phyloP scores from a whole-genome alignment of 2,329 filamentous ascomycete genomes.

The Parascedosporium putredinis region DNA sequence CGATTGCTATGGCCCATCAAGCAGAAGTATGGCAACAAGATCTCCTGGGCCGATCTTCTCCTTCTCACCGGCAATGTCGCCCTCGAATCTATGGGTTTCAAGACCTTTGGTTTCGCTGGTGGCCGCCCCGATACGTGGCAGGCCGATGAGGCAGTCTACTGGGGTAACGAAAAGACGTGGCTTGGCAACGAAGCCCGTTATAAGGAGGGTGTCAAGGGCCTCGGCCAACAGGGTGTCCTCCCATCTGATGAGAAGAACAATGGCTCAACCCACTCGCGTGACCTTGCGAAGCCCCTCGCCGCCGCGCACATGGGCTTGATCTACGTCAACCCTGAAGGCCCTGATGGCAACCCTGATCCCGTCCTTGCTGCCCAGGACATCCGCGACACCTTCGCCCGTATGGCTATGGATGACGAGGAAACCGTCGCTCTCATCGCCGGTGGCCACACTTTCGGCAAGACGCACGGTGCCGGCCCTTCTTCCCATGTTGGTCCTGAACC shows the following conservation, averaged over 20 bases:
- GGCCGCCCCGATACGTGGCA: conserved; percentile 66
- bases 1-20: conserved; percentile 73
- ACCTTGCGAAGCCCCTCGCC: conserved; percentile 58
- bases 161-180: conserved; percentile 65
- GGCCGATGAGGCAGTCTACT: conserved; percentile 66
- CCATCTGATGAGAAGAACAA: conserved; percentile 28
- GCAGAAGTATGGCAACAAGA: conserved; percentile 75
- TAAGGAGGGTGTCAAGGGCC: background rate
- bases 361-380: conserved; percentile 61
- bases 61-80: conserved; percentile 69
- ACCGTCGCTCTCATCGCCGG: conserved; percentile 71
- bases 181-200: conserved; percentile 66
- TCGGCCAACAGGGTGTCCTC: background rate
- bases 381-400: conserved; percentile 62
- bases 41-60: conserved; percentile 68
- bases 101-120: conserved; percentile 63
- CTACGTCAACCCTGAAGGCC: conserved; percentile 74
- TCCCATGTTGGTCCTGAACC: conserved; percentile 61
- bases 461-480: conserved; percentile 58
- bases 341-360: conserved; percentile 61
- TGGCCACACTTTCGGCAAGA: conserved; percentile 73
- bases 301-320: conserved; percentile 64
- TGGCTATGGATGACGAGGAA: conserved; percentile 79
- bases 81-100: conserved; percentile 65
- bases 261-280: conserved; percentile 39